These are phyloP conservation scores for Ophiostoma perfectum DNA, from an alignment of 2,329 filamentous ascomycete genomes.

Conservation along the genomic window DNA sequence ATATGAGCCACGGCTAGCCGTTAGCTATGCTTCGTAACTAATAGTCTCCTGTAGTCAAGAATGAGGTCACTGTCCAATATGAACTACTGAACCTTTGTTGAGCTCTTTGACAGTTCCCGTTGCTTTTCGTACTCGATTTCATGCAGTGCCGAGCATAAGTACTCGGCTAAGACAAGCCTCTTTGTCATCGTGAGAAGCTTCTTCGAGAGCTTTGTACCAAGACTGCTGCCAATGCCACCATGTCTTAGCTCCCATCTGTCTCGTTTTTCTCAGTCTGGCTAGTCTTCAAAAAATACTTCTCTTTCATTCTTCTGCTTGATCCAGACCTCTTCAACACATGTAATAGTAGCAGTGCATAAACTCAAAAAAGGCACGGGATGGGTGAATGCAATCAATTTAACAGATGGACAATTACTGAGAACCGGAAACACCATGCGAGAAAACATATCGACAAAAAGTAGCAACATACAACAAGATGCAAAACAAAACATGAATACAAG, in stretches of 20 bases:
- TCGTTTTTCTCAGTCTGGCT: background rate
- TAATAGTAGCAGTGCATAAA: too few relatives aligned
- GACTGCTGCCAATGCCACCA: background rate
- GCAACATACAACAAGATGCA: background rate
- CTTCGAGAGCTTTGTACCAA: background rate
- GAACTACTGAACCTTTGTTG: too few relatives aligned
- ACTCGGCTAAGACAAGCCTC: background rate
- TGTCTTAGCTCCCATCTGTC: background rate
- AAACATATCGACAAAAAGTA: background rate
- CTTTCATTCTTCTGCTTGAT: background rate
- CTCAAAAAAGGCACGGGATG: too few relatives aligned
- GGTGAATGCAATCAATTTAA: too few relatives aligned
- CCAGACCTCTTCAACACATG: too few relatives aligned
- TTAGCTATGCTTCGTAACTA: too few relatives aligned
- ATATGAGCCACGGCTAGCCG: too few relatives aligned
- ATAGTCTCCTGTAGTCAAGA: too few relatives aligned
- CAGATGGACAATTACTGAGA: background rate
- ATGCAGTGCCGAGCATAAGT: background rate
- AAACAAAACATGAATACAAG: background rate
- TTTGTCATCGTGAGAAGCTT: background rate
- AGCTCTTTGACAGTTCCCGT: too few relatives aligned
- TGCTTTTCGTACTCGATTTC: background rate
- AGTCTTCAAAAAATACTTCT: background rate
- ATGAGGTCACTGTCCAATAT: too few relatives aligned
- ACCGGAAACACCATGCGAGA: constrained; percentile 8